Base-by-base conservation (phyloP, 176 grass and related monocot species). In the Rhynchospora pubera region DNA sequence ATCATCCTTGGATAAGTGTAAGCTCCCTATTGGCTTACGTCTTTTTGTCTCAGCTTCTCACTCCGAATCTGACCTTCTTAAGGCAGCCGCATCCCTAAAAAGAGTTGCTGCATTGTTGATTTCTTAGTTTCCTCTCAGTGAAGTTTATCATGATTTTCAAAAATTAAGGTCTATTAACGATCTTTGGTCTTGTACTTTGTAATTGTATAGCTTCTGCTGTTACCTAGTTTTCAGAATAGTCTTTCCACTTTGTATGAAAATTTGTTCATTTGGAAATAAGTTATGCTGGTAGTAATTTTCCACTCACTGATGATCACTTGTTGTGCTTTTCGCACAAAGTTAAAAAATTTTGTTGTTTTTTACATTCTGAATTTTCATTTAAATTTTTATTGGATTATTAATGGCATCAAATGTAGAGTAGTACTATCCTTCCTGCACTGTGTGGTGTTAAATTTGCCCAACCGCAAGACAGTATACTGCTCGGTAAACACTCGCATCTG, bases 1-100 rank as follows among this genome's bases (percentile, higher is more conserved):
- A 61, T 94, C 95, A 82, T 60, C 45, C 81, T 26, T 97, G 81
- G 92, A 98, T 77, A 92, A 85, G 69, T 94, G 95, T 84, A 88
- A 82, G 23, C 92, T 97, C 52, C 92, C 92, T 0, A 7, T 91
- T 75, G 95, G 95, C 76, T 91, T 97, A 52, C 85, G 92, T 43
- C 19, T 97, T 21, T 92, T 93, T 30, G 81, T 94, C 55, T 97
- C 95, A 77, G 92, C 87, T 2, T 85, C 87, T 5, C 95, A 94
- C 66, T 87, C 88, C 3, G 85, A 94, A 84, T 89, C 83, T 6
- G 95, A 97, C 68, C 82, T 94, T 84, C 66, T 85, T 28, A 88
- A 71, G 80, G 78, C 73, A 56, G 89, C 85, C 14, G 76, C 87
- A 26, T 92, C 90, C 32, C 87, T 98, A 83, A 94, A 89, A 85